phyloP scores from a whole-genome alignment of 2,329 filamentous ascomycete species.

The Xenosphaeropsis pyriputrescens region DNA sequence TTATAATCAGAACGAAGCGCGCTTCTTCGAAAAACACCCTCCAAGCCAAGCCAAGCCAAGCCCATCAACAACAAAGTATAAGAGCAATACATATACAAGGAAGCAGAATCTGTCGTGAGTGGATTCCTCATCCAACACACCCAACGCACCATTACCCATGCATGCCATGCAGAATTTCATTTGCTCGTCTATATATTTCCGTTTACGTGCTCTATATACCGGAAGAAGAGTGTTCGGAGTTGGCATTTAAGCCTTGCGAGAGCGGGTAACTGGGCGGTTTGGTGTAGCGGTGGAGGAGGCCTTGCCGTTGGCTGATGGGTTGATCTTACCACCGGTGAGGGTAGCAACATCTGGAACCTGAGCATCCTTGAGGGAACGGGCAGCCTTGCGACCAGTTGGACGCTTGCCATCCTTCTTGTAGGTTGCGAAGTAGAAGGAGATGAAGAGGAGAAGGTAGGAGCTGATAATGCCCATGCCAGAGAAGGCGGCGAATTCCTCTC shows the following conservation, averaged over 20 bases:
- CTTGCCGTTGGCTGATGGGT: conserved; percentile 29
- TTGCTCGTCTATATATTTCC: too few species aligned
- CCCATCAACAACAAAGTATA: too few species aligned
- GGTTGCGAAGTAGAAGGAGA: conserved; percentile 95
- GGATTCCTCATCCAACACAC: too few species aligned
- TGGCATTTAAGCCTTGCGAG: conserved; percentile 17
- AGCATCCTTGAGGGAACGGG: conserved; percentile 27
- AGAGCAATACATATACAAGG: too few species aligned
- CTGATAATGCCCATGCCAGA: conserved; percentile 82
- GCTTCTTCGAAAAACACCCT: too few species aligned
- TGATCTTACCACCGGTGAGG: conserved; percentile 18
- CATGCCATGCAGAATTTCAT: too few species aligned
- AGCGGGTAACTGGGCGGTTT: conserved; percentile 15
- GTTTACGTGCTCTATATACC: too few species aligned
- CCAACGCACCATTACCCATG: too few species aligned
- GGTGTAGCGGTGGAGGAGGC: conserved; percentile 24
- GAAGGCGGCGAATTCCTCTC: conserved; percentile 93
- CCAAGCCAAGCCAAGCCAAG: too few species aligned
- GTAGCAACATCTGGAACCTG: conserved; percentile 17
- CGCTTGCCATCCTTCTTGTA: conserved; percentile 80
- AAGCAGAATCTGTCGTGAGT: too few species aligned
- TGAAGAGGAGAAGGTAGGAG: conserved; percentile 95
- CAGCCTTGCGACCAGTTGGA: conserved; percentile 68
- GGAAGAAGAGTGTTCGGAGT: background rate
- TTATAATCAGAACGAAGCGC: too few species aligned